Percentiles rank a stretch among this genome's conserved stretches.
Evolutionary conservation across 2,329 filamentous ascomycete species (phyloP).

Genomic region (Rhinocladiella mackenziei): DNA sequence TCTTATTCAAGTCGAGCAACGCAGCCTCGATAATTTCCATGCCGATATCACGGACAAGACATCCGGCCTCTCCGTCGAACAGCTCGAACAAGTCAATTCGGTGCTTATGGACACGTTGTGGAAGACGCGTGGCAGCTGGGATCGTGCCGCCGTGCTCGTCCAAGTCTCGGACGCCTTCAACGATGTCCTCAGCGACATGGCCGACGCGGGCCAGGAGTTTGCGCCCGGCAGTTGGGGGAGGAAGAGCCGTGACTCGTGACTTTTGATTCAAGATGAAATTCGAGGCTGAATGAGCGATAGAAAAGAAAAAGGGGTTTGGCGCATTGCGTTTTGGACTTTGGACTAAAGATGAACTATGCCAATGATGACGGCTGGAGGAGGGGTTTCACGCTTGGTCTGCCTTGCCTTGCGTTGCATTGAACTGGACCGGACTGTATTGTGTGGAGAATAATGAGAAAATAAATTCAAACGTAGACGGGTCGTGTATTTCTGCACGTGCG

Average conservation of each 20-base stretch:
- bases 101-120: conserved; percentile 88
- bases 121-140: conserved; percentile 73
- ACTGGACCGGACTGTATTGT: not conserved
- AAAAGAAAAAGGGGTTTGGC: too few relatives aligned
- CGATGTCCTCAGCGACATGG: conserved; percentile 30
- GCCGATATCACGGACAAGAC: conserved; percentile 62
- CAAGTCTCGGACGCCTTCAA: conserved; percentile 54
- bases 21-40: conserved; percentile 14
- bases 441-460: too few relatives aligned
- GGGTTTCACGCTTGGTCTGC: too few relatives aligned
- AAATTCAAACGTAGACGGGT: too few relatives aligned
- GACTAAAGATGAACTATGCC: too few relatives aligned
- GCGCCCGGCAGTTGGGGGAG: conserved; percentile 23
- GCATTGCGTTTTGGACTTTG: too few relatives aligned
- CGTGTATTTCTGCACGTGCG: too few relatives aligned
- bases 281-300: too few relatives aligned
- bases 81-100: conserved; percentile 89
- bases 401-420: not conserved
- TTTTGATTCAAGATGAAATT: too few relatives aligned
- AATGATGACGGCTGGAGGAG: too few relatives aligned
- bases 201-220: conserved; percentile 28
- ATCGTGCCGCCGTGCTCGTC: conserved; percentile 68
- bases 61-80: conserved; percentile 80
- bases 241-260: too few relatives aligned
- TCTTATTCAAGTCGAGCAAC: conserved; percentile 21